These are phyloP conservation scores for Boletales sp. DNA, from an alignment of 768 basidiomycete genomes.

Conservation along the genomic window DNA sequence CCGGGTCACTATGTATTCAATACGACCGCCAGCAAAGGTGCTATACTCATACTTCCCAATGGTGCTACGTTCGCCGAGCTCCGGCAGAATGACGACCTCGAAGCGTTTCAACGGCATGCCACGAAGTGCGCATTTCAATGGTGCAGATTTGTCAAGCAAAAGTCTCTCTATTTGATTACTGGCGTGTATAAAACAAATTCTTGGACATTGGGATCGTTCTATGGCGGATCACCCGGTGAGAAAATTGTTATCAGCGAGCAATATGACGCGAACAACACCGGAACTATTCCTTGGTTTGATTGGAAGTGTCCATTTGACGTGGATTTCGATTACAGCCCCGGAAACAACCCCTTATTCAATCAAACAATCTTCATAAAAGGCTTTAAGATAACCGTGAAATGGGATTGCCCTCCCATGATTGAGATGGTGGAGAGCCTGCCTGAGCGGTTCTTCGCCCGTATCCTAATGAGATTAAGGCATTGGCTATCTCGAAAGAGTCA, in stretches of 20 bases:
- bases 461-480: no score
- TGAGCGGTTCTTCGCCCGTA: no score
- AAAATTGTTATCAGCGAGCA: neutral
- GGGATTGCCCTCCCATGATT: neutral
- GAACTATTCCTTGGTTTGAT: no score
- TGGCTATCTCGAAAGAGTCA: no score
- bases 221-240: neutral
- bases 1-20: neutral
- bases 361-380: slow-evolving; percentile 1
- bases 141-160: neutral
- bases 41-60: slow-evolving; percentile 5
- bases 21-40: neutral
- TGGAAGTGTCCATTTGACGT: no score
- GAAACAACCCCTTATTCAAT: no score
- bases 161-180: slow-evolving; percentile 4
- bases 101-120: neutral
- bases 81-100: neutral
- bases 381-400: slow-evolving; percentile 7
- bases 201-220: neutral
- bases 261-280: no score
- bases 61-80: neutral
- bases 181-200: slow-evolving; percentile 2
- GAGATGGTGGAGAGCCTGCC: neutral
- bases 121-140: neutral
- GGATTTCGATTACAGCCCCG: no score